phyloP scores from a whole-genome alignment of 768 basidiomycete genomes.

The Hygrocybe punicea region DNA sequence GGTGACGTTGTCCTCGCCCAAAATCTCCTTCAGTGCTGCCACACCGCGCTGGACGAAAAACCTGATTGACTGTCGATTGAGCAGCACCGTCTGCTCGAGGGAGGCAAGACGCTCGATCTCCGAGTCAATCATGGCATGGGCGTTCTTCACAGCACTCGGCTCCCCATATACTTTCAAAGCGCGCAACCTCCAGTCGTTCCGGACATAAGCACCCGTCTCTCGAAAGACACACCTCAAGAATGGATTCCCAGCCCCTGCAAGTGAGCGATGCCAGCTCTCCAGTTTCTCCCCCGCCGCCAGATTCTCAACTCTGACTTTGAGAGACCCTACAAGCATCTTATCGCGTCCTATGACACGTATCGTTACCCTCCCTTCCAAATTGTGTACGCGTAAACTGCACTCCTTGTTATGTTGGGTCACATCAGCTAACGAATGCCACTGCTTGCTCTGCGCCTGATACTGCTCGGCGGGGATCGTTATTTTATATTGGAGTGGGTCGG shows the following conservation, averaged over 20 bases:
- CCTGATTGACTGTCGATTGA: constrained; percentile 42
- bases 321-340: constrained; percentile 49
- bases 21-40: constrained; percentile 45
- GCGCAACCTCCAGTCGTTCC: constrained; percentile 44
- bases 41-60: constrained; percentile 53
- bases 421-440: constrained; percentile 46
- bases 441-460: constrained; percentile 47
- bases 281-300: constrained; percentile 51
- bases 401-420: background rate
- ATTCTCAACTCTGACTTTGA: constrained; percentile 60
- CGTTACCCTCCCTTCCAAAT: constrained; percentile 21
- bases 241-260: constrained; percentile 29
- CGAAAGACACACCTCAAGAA: constrained; percentile 37
- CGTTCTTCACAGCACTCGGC: constrained; percentile 36
- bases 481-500: constrained; percentile 49
- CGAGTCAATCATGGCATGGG: constrained; percentile 42
- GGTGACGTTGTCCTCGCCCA: constrained; percentile 53
- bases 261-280: constrained; percentile 49
- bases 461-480: constrained; percentile 48
- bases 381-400: constrained; percentile 10
- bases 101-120: constrained; percentile 49
- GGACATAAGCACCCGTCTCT: constrained; percentile 43
- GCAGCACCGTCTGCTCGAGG: constrained; percentile 39
- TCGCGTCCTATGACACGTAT: constrained; percentile 51
- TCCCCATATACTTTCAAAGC: constrained; percentile 48